Conservation (phyloP, 352 stramenopile genomes). For the Blastocystis sp. region DNA sequence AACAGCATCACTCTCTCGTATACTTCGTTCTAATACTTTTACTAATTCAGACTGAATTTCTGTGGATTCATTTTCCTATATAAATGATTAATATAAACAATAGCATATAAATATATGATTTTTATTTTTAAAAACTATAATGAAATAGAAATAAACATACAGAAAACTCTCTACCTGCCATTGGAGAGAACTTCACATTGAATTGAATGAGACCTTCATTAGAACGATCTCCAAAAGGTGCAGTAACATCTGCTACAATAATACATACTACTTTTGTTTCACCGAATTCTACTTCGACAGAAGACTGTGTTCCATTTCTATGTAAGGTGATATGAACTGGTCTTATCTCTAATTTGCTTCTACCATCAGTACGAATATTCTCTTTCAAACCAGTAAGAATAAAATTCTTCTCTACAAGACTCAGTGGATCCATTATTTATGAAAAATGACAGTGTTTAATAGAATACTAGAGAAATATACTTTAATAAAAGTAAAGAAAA, state of each 20-base stretch:
- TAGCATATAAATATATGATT: no score
- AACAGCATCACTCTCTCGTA: conserved; percentile 32
- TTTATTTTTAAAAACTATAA: no score
- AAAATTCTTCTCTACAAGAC: conserved; percentile 26
- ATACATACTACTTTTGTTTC: conserved; percentile 15
- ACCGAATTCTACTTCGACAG: conserved; percentile 4
- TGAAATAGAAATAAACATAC: neutral
- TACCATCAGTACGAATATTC: conserved; percentile 25
- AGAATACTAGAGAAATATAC: no score
- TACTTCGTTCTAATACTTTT: conserved; percentile 17
- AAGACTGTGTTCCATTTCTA: conserved; percentile 11
- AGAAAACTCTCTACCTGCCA: conserved; percentile 23
- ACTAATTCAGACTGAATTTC: conserved; percentile 14
- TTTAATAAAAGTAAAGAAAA: no score
- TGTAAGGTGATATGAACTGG: conserved; percentile 3
- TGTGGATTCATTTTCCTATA: neutral
- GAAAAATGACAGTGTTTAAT: no score
- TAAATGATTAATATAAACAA: no score
- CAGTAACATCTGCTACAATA: conserved; percentile 1
- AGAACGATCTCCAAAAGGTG: neutral
- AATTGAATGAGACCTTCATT: conserved; percentile 26
- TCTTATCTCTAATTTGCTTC: conserved; percentile 11
- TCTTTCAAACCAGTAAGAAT: conserved; percentile 25
- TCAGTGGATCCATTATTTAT: conserved; percentile 37
- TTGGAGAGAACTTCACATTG: conserved; percentile 26